Evolutionary conservation across 352 stramenopile genomes (phyloP).

Genomic region (Phytopythium kandeliae): DNA sequence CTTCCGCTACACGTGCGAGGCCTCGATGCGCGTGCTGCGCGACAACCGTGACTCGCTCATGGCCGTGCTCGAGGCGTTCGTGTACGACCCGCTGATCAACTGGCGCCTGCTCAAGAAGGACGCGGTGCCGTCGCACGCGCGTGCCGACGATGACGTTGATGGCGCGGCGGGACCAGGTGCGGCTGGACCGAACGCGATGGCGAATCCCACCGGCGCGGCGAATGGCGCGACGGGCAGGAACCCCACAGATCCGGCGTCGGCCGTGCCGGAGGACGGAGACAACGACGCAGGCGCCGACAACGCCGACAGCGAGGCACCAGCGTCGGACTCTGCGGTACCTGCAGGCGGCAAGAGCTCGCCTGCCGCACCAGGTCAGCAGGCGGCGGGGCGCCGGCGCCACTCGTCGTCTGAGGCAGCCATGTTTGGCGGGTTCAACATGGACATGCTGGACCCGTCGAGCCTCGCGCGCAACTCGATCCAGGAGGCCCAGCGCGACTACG

Average conservation of each 20-base stretch:
- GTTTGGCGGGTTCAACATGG: slow-evolving; percentile 57
- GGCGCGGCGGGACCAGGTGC: slow-evolving; percentile 21
- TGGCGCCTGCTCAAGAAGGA: slow-evolving; percentile 95
- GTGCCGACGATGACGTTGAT: slow-evolving; percentile 48
- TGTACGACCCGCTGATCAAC: slow-evolving; percentile 99
- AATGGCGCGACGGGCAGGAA: background rate
- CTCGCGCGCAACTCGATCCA: slow-evolving; percentile 60
- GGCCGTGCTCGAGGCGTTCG: slow-evolving; percentile 99
- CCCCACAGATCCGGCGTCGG: background rate
- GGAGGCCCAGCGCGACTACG: slow-evolving; percentile 44
- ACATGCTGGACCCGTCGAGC: slow-evolving; percentile 47
- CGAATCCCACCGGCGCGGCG: slow-evolving; percentile 5
- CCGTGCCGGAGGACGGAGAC: slow-evolving; percentile 9
- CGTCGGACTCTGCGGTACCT: slow-evolving; percentile 23
- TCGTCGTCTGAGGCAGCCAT: slow-evolving; percentile 58
- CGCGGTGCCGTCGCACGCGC: slow-evolving; percentile 65
- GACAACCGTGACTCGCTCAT: slow-evolving; percentile 99
- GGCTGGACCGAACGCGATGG: slow-evolving; percentile 10
- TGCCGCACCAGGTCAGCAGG: slow-evolving; percentile 26
- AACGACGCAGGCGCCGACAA: slow-evolving; percentile 13
- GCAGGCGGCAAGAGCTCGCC: slow-evolving; percentile 60
- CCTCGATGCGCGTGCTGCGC: slow-evolving; percentile 96
- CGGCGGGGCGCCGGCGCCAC: slow-evolving; percentile 40
- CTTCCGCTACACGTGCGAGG: slow-evolving; percentile 98
- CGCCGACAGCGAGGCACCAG: slow-evolving; percentile 10